Evolutionary conservation across 2,329 filamentous ascomycete genomes (phyloP).

Genomic region (Xylariales sp.): DNA sequence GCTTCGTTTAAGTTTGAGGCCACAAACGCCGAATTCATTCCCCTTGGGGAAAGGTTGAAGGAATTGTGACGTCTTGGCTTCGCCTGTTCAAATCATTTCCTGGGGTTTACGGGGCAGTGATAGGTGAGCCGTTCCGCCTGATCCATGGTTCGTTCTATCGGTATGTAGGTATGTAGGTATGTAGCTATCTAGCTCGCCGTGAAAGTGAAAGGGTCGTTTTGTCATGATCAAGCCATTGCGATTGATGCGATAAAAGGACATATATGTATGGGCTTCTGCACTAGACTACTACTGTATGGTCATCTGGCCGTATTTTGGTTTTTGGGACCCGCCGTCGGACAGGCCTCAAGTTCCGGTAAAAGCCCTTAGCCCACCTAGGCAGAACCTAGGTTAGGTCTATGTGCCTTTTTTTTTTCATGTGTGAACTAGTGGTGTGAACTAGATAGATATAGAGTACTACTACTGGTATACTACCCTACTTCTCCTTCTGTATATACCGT

Average conservation of each 20-base stretch:
- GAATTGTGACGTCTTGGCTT: conserved; percentile 22
- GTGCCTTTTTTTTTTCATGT: no score
- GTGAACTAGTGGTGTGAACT: no score
- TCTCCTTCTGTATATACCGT: no score
- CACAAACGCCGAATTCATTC: conserved; percentile 12
- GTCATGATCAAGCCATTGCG: background rate
- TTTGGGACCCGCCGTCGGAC: conserved; percentile 6
- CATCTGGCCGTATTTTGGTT: background rate
- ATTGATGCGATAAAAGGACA: no score
- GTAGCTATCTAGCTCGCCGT: background rate
- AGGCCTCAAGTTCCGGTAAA: conserved; percentile 12
- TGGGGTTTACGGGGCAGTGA: background rate
- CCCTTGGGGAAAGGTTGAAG: conserved; percentile 23
- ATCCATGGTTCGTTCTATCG: conserved; percentile 11
- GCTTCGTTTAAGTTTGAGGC: conserved; percentile 4
- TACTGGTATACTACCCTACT: no score
- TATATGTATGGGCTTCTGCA: no score
- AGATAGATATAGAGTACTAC: no score
- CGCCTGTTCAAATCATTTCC: background rate
- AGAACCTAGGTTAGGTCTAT: no score
- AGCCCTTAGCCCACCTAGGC: background rate
- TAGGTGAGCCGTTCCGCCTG: background rate
- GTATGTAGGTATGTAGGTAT: no score
- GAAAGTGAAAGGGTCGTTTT: background rate
- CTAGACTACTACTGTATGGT: no score